Evolutionary conservation across 2,329 filamentous ascomycete species (phyloP), one percentile per base, ranked within the genome.

Genomic region (Nigrospora osmanthi): DNA sequence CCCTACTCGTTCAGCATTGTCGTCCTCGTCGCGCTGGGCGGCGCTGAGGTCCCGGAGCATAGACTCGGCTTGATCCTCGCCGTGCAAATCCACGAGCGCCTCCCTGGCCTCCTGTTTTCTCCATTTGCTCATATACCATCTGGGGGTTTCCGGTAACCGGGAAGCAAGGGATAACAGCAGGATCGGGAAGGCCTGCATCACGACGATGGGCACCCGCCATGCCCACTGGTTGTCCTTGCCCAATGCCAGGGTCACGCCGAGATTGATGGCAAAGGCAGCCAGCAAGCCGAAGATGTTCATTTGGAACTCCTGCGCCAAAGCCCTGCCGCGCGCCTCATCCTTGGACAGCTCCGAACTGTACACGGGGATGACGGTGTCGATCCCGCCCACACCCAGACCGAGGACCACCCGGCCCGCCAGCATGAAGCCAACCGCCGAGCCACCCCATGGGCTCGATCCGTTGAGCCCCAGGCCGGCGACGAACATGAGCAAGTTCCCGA

Each of bases 401-500:
- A 63, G 47, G 16, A 61, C 44, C n/a, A 61, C 47, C 3, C 61
- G 55, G 1, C 60, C 61, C 14, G 45, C 35, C 1, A 59, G 31
- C 56, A 61, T 58, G 16, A 54, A 62, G 10, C 70, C 72, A 1
- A 71, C 45, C 31, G 80, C 66, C 63, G 75, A 74, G 3, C 52
- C 77, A 54, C 17, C 59, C 64, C 53, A 78, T 40, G 46, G 66
- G 61, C 39, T 68, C 58, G 55, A 51, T 13, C 60, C 59, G 16
- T 51, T 52, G 40, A 64, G 67, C 3, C 69, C 68, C 37, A 81
- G 61, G 0, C 78, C 77, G 6, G 76, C 63, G 31, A 79, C 52
- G 55, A 81, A 81, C 76, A 81, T 81, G 47, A 81, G 66, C 6
- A 80, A 51, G 49, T 81, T 81, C 0, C 78, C 78, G 3, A 81